Conservation (phyloP, 1,284 basidiomycete genomes). For the Gomphus sp. region DNA sequence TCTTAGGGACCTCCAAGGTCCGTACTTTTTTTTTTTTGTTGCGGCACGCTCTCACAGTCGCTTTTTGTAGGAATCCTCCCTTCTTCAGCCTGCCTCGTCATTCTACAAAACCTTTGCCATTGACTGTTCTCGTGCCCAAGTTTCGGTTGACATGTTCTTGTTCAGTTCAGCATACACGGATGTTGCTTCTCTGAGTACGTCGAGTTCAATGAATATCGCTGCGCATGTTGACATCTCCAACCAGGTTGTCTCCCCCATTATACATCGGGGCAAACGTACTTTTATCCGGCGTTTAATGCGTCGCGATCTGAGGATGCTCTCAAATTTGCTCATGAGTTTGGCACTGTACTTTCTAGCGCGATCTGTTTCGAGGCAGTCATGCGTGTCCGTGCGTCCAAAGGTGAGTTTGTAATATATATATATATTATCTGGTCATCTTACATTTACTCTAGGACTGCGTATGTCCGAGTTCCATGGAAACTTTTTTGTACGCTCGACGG, state of each 20-base stretch:
- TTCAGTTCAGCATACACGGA: constrained; percentile 93
- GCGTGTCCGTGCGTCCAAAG: constrained; percentile 91
- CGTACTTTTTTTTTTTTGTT: constrained; percentile 11
- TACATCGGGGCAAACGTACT: constrained; percentile 97
- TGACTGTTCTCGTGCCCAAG: constrained; percentile 94
- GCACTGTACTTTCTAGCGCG: constrained; percentile 85
- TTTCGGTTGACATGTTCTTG: constrained; percentile 99
- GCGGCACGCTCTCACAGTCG: background rate
- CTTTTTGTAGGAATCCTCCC: constrained; percentile 61
- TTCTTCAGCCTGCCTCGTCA: constrained; percentile 81
- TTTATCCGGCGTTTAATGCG: constrained; percentile 98
- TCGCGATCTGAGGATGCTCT: constrained; percentile 89
- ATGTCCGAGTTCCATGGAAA: constrained; percentile 99
- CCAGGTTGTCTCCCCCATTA: constrained; percentile 90
- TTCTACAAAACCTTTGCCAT: constrained; percentile 99
- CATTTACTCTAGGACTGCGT: constrained; percentile 59
- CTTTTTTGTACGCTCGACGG: constrained; percentile 98
- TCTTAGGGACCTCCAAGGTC: constrained; percentile 91
- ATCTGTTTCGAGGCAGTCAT: constrained; percentile 97
- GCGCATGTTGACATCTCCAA: constrained; percentile 10
- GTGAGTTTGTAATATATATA: constrained; percentile 27
- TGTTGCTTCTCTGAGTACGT: constrained; percentile 79
- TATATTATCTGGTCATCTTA: background rate
- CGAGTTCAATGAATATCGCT: background rate
- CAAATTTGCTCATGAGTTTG: constrained; percentile 97